Evolutionary conservation across 1,284 basidiomycete genomes (phyloP), one percentile per base, ranked within the genome.

Genomic region (Gomphus sp.): DNA sequence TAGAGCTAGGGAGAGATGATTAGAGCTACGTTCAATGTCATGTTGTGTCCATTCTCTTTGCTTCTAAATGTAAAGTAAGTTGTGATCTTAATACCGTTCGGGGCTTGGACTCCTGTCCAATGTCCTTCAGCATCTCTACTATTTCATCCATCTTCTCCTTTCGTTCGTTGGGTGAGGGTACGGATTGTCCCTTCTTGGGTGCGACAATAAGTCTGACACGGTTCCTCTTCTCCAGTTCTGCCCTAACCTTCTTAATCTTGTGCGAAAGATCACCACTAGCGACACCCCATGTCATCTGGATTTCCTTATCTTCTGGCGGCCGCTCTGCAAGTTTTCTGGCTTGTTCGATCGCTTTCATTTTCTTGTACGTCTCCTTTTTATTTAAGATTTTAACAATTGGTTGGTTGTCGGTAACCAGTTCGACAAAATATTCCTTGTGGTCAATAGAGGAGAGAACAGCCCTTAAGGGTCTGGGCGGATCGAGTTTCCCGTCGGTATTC

Each of bases 281-380:
- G 28, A 84, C 80, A 9, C 74, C 76, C 87, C 88, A 93, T 6
- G 84, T 82, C 59, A 92, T 66, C 70, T 89, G 87, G 4, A 90
- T 74, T 73, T 91, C 87, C 73, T 91, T 91, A 59, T 72, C 68
- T 55, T 77, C 73, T 51, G 55, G 45, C 37, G 53, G 54, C 56
- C 66, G 72, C 60, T 70, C 71, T 44, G 64, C 66, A 7, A 63
- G 66, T 59, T 67, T 70, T 37, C 70, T 65, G 56, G 70, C 70
- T 55, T 66, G 66, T 61, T 70, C 73, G 39, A 33, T 65, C 52
- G 72, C 69, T 63, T 73, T 74, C 49, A 71, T 70, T 59, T 68
- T 68, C 39, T 65, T 65, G 43, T 69, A 70, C 25, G 68, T 67
- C 28, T 70, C 74, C 62, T 69, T 69, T 43, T 71, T 73, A 61